Percentiles rank a stretch among this genome's conserved stretches.
These are phyloP conservation scores for Taxillus chinensis DNA, from an alignment of 164 flowering plant genomes.

Conservation along the genomic window DNA sequence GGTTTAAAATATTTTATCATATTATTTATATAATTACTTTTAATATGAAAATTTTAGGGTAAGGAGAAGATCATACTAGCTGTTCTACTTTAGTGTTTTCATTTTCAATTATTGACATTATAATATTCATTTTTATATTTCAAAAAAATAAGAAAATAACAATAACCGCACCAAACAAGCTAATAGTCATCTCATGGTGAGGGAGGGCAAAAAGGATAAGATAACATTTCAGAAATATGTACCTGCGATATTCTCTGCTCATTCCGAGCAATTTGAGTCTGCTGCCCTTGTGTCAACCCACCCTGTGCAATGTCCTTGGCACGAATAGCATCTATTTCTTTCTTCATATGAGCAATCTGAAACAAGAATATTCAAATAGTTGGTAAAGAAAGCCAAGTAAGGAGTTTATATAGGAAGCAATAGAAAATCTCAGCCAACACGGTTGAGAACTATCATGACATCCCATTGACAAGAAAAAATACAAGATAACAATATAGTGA, in stretches of 20 bases:
- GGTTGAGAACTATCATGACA: no score
- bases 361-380: constrained; percentile 5
- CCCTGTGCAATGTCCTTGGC: constrained; percentile 96
- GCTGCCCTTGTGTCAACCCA: constrained; percentile 98
- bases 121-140: no score
- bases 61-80: not conserved
- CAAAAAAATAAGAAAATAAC: not conserved
- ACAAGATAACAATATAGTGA: no score
- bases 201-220: no score
- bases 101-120: not conserved
- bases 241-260: constrained; percentile 96
- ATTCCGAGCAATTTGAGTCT: constrained; percentile 97
- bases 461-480: no score
- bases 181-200: no score
- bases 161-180: no score
- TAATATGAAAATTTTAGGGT: no score
- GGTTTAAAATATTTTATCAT: no score
- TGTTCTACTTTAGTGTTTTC: not conserved
- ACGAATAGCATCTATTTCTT: constrained; percentile 91
- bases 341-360: constrained; percentile 93
- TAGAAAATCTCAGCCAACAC: no score
- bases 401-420: no score
- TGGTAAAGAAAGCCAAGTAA: not conserved
- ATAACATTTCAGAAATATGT: not conserved
- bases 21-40: no score